phyloP scores from a whole-genome alignment of 257 asterid genomes.

The Solanum sitiens region DNA sequence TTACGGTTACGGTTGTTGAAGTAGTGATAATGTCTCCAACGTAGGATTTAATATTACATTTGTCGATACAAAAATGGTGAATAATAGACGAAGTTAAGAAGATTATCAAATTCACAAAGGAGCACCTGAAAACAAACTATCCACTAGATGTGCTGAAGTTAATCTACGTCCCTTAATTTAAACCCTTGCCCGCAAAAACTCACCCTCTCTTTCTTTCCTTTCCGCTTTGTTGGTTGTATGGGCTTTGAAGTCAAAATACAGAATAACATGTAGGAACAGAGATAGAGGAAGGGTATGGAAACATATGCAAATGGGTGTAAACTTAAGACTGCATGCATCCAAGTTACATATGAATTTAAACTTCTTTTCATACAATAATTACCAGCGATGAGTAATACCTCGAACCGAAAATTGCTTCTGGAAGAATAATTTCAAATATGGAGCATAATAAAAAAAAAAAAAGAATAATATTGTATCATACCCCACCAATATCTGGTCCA shows the following conservation, averaged over 20 bases:
- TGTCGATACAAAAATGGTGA: background rate
- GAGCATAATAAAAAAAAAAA: background rate
- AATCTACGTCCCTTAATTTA: background rate
- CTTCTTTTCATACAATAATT: background rate
- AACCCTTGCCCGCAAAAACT: background rate
- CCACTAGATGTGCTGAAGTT: background rate
- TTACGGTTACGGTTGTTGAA: background rate
- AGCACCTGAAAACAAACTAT: background rate
- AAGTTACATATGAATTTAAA: background rate
- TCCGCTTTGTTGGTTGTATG: background rate
- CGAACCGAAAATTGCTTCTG: background rate
- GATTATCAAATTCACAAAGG: background rate
- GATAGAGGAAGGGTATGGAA: background rate
- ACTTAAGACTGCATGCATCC: background rate
- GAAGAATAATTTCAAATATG: background rate
- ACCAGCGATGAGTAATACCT: background rate
- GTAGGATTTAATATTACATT: background rate
- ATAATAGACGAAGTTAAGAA: background rate
- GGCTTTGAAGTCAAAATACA: background rate
- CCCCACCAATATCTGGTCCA: constrained; percentile 99
- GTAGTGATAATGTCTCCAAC: background rate
- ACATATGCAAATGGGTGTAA: background rate
- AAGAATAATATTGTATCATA: constrained; percentile 25
- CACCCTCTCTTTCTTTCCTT: background rate
- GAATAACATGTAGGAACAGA: background rate